Evolutionary conservation across 306 rosid genomes (phyloP).

Genomic region (Sicyos edulis): DNA sequence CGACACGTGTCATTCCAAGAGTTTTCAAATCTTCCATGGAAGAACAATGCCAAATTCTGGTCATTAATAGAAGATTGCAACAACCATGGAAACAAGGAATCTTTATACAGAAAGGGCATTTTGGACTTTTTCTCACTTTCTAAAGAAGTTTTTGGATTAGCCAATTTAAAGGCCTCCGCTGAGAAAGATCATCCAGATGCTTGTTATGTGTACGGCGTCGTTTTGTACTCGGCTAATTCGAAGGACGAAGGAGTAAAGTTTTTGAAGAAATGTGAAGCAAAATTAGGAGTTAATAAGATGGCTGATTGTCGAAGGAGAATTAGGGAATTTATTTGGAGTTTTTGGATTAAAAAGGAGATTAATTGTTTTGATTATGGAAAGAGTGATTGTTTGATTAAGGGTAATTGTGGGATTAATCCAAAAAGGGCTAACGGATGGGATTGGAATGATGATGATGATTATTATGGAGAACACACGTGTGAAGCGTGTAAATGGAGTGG

Average conservation of each 20-base stretch:
- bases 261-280: slow-evolving; percentile 15
- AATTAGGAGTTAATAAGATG: background rate
- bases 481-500: slow-evolving; percentile 13
- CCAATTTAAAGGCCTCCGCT: slow-evolving; percentile 25
- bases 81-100: slow-evolving; percentile 32
- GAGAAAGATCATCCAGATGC: slow-evolving; percentile 34
- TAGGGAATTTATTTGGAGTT: slow-evolving; percentile 9
- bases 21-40: slow-evolving; percentile 29
- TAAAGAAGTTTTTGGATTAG: slow-evolving; percentile 17
- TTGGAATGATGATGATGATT: background rate
- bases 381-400: background rate
- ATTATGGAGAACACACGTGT: background rate
- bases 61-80: slow-evolving; percentile 25
- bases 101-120: slow-evolving; percentile 35
- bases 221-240: slow-evolving; percentile 23
- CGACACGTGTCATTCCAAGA: slow-evolving; percentile 24
- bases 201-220: slow-evolving; percentile 21
- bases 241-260: slow-evolving; percentile 4
- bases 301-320: slow-evolving; percentile 27
- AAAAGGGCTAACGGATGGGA: background rate
- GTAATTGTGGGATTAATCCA: background rate
- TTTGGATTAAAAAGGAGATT: slow-evolving; percentile 30
- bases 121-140: slow-evolving; percentile 23
- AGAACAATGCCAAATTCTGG: background rate
- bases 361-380: no score